Evolutionary conservation across 441 rosid genomes (phyloP).

Genomic region (Caryocar brasiliense): DNA sequence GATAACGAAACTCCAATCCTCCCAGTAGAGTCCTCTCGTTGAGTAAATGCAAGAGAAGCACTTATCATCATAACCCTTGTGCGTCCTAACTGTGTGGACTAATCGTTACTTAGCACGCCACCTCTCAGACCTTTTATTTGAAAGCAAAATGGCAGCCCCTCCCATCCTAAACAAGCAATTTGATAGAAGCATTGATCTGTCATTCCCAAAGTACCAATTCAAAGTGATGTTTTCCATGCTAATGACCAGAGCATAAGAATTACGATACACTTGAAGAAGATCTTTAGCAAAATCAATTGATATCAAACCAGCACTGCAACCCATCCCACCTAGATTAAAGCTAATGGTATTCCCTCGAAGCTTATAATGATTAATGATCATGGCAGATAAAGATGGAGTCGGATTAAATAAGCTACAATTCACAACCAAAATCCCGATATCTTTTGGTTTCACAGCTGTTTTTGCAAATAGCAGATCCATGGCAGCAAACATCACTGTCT

Average conservation of each 20-base stretch:
- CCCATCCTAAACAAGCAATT: slow-evolving; percentile 32
- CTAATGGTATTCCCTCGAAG: slow-evolving; percentile 23
- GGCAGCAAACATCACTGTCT: slow-evolving; percentile 26
- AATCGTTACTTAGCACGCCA: slow-evolving; percentile 22
- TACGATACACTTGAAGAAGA: slow-evolving; percentile 27
- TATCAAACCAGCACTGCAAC: slow-evolving; percentile 30
- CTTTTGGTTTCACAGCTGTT: slow-evolving; percentile 19
- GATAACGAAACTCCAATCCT: slow-evolving; percentile 23
- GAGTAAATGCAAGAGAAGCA: slow-evolving; percentile 29
- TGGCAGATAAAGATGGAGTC: slow-evolving; percentile 24
- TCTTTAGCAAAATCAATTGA: slow-evolving; percentile 26
- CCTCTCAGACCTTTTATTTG: slow-evolving; percentile 20
- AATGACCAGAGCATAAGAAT: slow-evolving; percentile 23
- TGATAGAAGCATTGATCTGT: slow-evolving; percentile 26
- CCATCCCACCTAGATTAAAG: slow-evolving; percentile 29
- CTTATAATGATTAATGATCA: slow-evolving; percentile 27
- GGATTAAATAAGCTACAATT: slow-evolving; percentile 31
- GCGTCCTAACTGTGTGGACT: slow-evolving; percentile 22
- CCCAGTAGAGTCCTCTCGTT: slow-evolving; percentile 23
- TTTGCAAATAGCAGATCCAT: slow-evolving; percentile 21
- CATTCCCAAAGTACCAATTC: slow-evolving; percentile 29
- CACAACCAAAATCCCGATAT: slow-evolving; percentile 26
- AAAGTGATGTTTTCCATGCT: slow-evolving; percentile 30
- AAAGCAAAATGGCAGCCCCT: slow-evolving; percentile 27
- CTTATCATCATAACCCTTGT: slow-evolving; percentile 29